These are phyloP conservation scores for Mercurialis annua DNA, from an alignment of 345 rosid genomes.

Conservation along the genomic window DNA sequence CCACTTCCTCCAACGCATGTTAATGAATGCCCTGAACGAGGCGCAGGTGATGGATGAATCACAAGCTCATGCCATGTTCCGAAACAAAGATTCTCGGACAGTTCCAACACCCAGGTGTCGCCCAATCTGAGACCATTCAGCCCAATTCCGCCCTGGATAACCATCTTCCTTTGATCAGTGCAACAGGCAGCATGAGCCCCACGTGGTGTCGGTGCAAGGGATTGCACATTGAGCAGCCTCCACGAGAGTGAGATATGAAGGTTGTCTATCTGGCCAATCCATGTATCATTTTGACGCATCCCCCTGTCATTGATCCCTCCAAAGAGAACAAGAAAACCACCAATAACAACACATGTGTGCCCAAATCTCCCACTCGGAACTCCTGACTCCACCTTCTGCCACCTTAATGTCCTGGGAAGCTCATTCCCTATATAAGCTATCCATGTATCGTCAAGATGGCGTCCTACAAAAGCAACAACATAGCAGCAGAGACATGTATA, in stretches of 20 bases:
- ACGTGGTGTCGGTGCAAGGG: conserved; percentile 64
- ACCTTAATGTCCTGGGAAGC: conserved; percentile 39
- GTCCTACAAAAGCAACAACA: conserved; percentile 42
- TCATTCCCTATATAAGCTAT: conserved; percentile 56
- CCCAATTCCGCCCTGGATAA: conserved; percentile 87
- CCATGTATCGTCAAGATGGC: conserved; percentile 98
- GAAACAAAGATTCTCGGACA: conserved; percentile 48
- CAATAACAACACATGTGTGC: conserved; percentile 65
- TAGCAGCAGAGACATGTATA: neutral
- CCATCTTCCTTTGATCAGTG: conserved; percentile 61
- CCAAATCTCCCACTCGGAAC: conserved; percentile 93
- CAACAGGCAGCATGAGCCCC: conserved; percentile 95
- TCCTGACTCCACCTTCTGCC: conserved; percentile 70
- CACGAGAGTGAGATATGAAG: conserved; percentile 48
- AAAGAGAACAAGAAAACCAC: conserved; percentile 57
- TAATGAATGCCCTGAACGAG: conserved; percentile 92
- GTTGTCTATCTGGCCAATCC: conserved; percentile 70
- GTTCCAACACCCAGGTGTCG: conserved; percentile 82
- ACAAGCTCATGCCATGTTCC: conserved; percentile 68
- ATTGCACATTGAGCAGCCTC: conserved; percentile 58
- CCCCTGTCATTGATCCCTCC: conserved; percentile 96
- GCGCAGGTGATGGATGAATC: conserved; percentile 63
- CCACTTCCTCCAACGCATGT: conserved; percentile 55
- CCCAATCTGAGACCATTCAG: conserved; percentile 59
- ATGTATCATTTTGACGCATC: conserved; percentile 73